A percentile compares a stretch with the other conserved stretches of the same genome.
Evolutionary conservation across 2,329 filamentous ascomycete species (phyloP).

Genomic region (Septoria petroselini): DNA sequence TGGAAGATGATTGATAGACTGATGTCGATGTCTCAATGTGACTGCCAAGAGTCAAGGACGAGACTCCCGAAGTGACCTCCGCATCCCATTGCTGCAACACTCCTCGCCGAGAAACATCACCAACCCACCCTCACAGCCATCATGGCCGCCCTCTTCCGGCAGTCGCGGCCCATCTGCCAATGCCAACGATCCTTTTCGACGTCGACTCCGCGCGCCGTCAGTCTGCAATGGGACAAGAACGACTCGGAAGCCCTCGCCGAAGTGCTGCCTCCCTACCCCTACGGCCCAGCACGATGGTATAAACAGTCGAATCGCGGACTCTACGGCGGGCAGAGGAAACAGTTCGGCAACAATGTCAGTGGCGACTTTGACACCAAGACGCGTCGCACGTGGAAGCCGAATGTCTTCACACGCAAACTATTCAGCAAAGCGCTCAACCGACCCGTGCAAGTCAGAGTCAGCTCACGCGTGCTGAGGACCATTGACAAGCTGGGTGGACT

Average conservation of each 20-base stretch:
- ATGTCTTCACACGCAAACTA: slow-evolving; percentile 65
- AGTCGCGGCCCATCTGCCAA: slow-evolving; percentile 22
- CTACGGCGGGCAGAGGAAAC: slow-evolving; percentile 63
- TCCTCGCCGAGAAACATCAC: slow-evolving; percentile 5
- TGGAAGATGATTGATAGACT: background rate
- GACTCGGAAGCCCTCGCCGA: slow-evolving; percentile 34
- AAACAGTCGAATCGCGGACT: slow-evolving; percentile 68
- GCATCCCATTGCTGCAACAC: too few species aligned
- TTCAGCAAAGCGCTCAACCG: slow-evolving; percentile 62
- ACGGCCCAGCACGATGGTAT: slow-evolving; percentile 66
- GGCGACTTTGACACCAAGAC: slow-evolving; percentile 67
- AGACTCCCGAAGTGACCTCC: too few species aligned
- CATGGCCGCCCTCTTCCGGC: slow-evolving; percentile 33
- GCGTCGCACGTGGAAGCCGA: slow-evolving; percentile 70
- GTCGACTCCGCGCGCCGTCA: slow-evolving; percentile 26
- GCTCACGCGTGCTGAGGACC: slow-evolving; percentile 59
- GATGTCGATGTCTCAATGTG: slow-evolving; percentile 7
- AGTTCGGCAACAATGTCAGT: slow-evolving; percentile 75
- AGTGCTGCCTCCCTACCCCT: slow-evolving; percentile 59
- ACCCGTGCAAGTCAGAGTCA: slow-evolving; percentile 66
- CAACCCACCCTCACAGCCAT: background rate
- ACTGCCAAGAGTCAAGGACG: too few species aligned
- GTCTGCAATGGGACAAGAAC: slow-evolving; percentile 35
- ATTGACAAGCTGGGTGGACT: slow-evolving; percentile 85
- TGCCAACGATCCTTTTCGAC: slow-evolving; percentile 35